Evolutionary conservation across 2,329 filamentous ascomycete species (phyloP).

Genomic region (Fusarium xylarioides): DNA sequence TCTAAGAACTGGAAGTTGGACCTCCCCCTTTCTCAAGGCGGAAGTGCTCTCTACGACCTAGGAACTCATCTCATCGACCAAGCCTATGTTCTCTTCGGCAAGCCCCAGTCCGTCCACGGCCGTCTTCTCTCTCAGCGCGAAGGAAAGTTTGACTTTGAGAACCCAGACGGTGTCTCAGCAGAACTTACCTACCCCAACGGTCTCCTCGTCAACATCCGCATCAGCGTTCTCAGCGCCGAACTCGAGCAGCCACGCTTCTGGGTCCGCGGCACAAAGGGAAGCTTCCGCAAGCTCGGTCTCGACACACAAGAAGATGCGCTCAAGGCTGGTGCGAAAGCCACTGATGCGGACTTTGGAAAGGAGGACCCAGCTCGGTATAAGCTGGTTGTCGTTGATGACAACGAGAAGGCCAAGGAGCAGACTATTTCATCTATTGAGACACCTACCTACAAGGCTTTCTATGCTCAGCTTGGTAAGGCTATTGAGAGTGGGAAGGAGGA

Average conservation of each 20-base stretch:
- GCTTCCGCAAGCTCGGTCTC: conserved; percentile 75
- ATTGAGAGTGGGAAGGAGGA: conserved; percentile 58
- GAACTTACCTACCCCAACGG: conserved; percentile 72
- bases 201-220: conserved; percentile 74
- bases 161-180: conserved; percentile 68
- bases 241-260: conserved; percentile 77
- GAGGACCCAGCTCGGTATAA: conserved; percentile 69
- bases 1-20: conserved; percentile 73
- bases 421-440: conserved; percentile 68
- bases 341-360: conserved; percentile 70
- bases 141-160: conserved; percentile 55
- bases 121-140: conserved; percentile 73
- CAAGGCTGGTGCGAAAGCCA: conserved; percentile 67
- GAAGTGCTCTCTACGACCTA: conserved; percentile 76
- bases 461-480: conserved; percentile 62
- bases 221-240: conserved; percentile 74
- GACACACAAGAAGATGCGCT: conserved; percentile 82
- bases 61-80: conserved; percentile 83
- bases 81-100: conserved; percentile 74
- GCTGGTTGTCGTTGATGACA: conserved; percentile 63
- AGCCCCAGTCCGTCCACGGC: conserved; percentile 72
- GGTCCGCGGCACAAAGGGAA: conserved; percentile 78
- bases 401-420: conserved; percentile 60
- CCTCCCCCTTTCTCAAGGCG: conserved; percentile 67
- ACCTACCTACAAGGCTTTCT: conserved; percentile 74